Base-by-base conservation (phyloP, 495 filamentous ascomycete species). In the Chlorociboria aeruginascens region DNA sequence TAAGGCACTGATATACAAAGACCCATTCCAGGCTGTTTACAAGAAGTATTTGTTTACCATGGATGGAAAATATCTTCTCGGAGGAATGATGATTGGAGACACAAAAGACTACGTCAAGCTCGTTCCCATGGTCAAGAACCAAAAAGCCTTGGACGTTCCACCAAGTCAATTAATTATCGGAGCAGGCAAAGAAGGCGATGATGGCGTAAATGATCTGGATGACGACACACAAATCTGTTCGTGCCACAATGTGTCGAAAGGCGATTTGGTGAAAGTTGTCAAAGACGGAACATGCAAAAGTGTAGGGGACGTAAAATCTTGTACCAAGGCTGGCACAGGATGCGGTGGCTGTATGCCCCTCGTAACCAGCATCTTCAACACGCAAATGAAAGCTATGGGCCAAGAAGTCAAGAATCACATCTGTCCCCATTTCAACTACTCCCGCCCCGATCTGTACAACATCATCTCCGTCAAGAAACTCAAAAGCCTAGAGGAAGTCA, bases 1-100 rank as follows among this genome's bases (percentile, higher is more conserved):
- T 40, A 95, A 95, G 63, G 83, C 89, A 0, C 67, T 97, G 49
- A 88, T 82, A 0, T 97, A 95, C 65, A 92, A 85, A 50, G 90
- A 97, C 63, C 90, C 90, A 0, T 95, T 97, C 61, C 74, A 79
- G 49, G 82, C 87, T n/a, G 78, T 95, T 1, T 97, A 97, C 64
- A 95, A 97, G 65, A 97, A 97, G 63, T 97, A 89, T 63, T 66
- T 97, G 7, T 95, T 95, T 55, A 94, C 89, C 2, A 63, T 82
- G 60, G 90, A 97, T 60, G 90, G 90, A 17, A 94, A 95, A 60
- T 92, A 87, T 61, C 69, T 97, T 2, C 77, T 97, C 7, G 90
- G 90, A 13, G 90, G 90, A 3, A 97, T 97, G 89, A 95, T 97
- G 85, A 95, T 97, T 48, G 90, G 90, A 32, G 90, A 97, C 63